These are phyloP conservation scores for Bretziella fagacearum DNA, from an alignment of 2,329 filamentous ascomycete genomes.

Conservation along the genomic window DNA sequence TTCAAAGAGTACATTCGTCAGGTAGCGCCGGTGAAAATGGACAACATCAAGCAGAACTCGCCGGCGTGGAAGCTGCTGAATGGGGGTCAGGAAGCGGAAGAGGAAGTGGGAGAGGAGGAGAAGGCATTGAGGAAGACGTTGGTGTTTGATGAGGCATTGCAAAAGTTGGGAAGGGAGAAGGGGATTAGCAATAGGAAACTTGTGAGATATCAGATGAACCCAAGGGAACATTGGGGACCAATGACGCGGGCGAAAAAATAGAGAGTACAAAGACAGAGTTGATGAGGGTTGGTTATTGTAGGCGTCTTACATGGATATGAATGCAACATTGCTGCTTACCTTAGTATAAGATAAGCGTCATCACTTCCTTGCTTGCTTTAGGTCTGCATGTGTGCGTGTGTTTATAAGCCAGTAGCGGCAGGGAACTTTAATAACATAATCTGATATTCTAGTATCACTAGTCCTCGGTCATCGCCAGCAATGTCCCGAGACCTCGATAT, in stretches of 20 bases:
- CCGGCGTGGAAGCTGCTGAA: slow-evolving; percentile 54
- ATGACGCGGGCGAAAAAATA: slow-evolving; percentile 36
- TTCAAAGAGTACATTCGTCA: slow-evolving; percentile 85
- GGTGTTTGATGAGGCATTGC: slow-evolving; percentile 62
- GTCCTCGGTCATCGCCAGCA: too few relatives aligned
- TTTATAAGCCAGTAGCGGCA: too few relatives aligned
- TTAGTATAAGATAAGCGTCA: too few relatives aligned
- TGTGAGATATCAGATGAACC: slow-evolving; percentile 79
- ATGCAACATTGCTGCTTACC: too few relatives aligned
- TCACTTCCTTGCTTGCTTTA: too few relatives aligned
- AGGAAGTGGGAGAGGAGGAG: slow-evolving; percentile 16
- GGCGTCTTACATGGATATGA: too few relatives aligned
- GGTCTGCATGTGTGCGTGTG: too few relatives aligned
- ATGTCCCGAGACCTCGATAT: too few relatives aligned
- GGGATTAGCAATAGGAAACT: slow-evolving; percentile 51
- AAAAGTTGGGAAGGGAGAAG: slow-evolving; percentile 44
- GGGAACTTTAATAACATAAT: too few relatives aligned
- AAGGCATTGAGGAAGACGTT: slow-evolving; percentile 39
- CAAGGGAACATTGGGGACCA: slow-evolving; percentile 85
- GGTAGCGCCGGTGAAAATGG: slow-evolving; percentile 58
- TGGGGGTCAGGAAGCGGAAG: slow-evolving; percentile 15
- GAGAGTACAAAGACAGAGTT: slow-evolving; percentile 20
- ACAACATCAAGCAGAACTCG: slow-evolving; percentile 50
- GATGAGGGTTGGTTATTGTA: too few relatives aligned
- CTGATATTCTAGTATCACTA: too few relatives aligned